Evolutionary conservation across 495 filamentous ascomycete genomes (phyloP), one percentile per base, ranked within the genome.

Genomic region (Penicillium samsonianum): DNA sequence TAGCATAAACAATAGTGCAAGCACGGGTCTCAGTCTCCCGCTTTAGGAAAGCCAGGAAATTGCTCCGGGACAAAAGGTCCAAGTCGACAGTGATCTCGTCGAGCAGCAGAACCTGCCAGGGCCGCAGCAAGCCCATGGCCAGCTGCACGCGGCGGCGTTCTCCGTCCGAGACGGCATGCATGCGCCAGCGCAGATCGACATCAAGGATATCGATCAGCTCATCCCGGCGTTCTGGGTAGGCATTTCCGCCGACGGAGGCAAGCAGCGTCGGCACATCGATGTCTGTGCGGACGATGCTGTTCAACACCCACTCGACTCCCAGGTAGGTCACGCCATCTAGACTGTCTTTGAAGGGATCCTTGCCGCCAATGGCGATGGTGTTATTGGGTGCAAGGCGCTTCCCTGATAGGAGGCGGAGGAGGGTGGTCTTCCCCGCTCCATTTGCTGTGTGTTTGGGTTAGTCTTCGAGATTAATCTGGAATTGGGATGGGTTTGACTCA

Each of bases 61-160:
- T 87, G 57, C 82, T 82, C 12, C 94, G 80, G 30, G 83, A 88
- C 57, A 97, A 80, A 26, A 99, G 78, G 64, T 99, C 94, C 58
- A 99, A 70, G 70, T 99, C 94, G 5, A 99, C 95, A 2, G 94
- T 99, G 62, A 99, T 94, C 76, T 99, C 94, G 67, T 99, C 94
- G 16, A 99, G 81, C 61, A 99, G 76, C 40, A 99, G 73, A 5
- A 97, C 86, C 26, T 81, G 82, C 94, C 94, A 99, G 7, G 94
- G 94, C n/a, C 92, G 80, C 17, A 99, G 76, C 40, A 99, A 73
- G 0, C 94, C 94, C 94, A 99, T 98, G 16, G 92, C 91, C 22
- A 99, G 76, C 78, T 99, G 94, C 22, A 99, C 94, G 14, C 94
- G 80, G 2, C 94, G 79, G 5, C 94, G 75, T 76, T 99, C 94